Base-by-base conservation (phyloP, 2,329 filamentous ascomycete genomes). In the Xylaria sp. region DNA sequence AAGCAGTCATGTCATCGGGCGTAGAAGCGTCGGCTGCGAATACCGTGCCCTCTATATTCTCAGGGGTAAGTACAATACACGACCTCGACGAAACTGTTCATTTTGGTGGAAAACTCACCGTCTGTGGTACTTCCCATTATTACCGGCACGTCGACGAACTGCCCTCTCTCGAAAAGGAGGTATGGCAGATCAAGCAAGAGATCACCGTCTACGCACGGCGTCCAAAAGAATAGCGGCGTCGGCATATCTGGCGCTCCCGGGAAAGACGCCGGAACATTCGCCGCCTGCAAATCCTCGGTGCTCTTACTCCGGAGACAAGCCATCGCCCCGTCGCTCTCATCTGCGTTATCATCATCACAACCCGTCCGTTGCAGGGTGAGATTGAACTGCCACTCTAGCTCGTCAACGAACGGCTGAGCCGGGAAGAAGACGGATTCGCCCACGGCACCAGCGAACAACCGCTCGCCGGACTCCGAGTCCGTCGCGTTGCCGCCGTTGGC, bases 351-450 rank as follows among this genome's bases (percentile, higher is more conserved):
- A 10, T 20, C n/a, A 20, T 23, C 46, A 66, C 85, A 86, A 9
- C 79, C 79, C 0, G 79, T 78, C 41, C 79, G 76, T 18, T 74
- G 70, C 5, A 80, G 68, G 13, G 82, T 74, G 15, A 79, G 73
- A 65, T 83, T 78, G 69, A 84, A 86, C 73, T 86, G 84, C 72
- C 82, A 86, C 73, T 86, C 83, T 3, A 86, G 78, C 49, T 86
- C 82, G 0, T 74, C 60, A 0, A 84, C 79, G 6, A 75, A 77
- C 0, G 83, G 83, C 67, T 86, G 85, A 0, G 83, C 79, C 6
- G 85, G 86, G 72, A 85, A 83, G 76, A 87, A 88, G 6, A 83
- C 75, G 13, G 84, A 85, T 73, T 87, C 82, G 25, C 80, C 76
- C 20, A 86, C 82, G 64, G 78, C 84, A 5, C 82, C 85, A 0